phyloP scores from a whole-genome alignment of 495 filamentous ascomycete genomes.

The Astrothelium macrocarpum region DNA sequence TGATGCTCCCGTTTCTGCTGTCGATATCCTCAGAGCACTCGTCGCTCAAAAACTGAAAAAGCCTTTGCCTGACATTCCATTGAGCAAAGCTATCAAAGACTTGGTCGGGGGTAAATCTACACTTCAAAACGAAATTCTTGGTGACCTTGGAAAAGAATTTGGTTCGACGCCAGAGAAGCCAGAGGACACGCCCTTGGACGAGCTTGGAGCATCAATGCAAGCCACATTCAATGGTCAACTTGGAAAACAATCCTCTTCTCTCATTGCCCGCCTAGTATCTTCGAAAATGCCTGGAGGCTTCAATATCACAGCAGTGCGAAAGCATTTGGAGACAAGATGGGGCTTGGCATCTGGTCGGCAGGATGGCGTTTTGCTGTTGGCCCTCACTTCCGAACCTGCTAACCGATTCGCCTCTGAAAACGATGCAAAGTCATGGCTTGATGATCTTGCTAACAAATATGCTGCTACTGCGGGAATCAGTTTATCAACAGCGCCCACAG shows the following conservation, averaged over 20 bases:
- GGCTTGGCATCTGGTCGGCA: conserved; percentile 80
- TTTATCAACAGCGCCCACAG: conserved; percentile 65
- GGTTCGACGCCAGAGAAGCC: conserved; percentile 97
- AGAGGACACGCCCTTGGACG: conserved; percentile 92
- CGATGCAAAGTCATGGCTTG: conserved; percentile 86
- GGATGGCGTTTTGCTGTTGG: conserved; percentile 80
- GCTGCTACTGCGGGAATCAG: conserved; percentile 75
- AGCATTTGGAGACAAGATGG: conserved; percentile 92
- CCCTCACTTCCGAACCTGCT: conserved; percentile 84
- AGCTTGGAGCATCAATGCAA: conserved; percentile 92
- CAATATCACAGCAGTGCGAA: conserved; percentile 90
- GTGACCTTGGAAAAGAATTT: conserved; percentile 96
- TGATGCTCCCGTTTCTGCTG: conserved; percentile 75
- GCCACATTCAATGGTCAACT: conserved; percentile 96
- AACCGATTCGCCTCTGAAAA: conserved; percentile 78
- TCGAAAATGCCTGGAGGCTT: conserved; percentile 99
- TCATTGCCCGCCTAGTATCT: conserved; percentile 87
- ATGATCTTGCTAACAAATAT: conserved; percentile 82
- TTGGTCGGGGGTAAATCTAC: conserved; percentile 97
- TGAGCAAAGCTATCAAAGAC: conserved; percentile 98
- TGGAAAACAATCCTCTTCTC: conserved; percentile 89
- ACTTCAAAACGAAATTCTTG: conserved; percentile 92
- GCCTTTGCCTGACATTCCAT: conserved; percentile 71
- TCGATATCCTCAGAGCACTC: conserved; percentile 80
- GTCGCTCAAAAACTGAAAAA: conserved; percentile 99